Base-by-base conservation (phyloP, 202 grass and related monocot species). In the Bolboschoenoplectus hybrid region DNA sequence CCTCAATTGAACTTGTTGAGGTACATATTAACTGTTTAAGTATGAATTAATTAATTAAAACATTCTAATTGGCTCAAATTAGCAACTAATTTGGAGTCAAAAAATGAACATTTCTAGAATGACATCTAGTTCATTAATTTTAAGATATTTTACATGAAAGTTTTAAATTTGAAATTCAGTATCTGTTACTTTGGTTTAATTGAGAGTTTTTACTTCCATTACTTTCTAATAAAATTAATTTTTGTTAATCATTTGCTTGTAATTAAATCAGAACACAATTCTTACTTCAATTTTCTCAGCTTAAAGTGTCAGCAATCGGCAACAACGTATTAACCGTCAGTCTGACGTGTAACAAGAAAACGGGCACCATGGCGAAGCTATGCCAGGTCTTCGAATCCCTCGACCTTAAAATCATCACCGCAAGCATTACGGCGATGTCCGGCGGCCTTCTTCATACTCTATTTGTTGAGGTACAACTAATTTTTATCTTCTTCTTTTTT, bases 311-410 rank as follows among this genome's bases (percentile, higher is more conserved):
- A 46, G 84, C 95, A 85, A 83, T 91, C 5, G 90, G 89, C 8
- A 87, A 98, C 35, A 91, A 86, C 57, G 86, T 92, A 67, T 87
- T 94, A 70, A 85, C 93, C 6, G 87, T 96, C 45, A 96, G 88
- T 87, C 85, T 98, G 64, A 91, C 91, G 16, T 98, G 93, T 87
- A 81, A 89, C 65, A 98, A 94, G 82, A 88, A 90, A 34, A 86
- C 88, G 7, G 90, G 92, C 64, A 71, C 90, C 87, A 96, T 98
- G 96, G 86, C 87, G 39, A 89, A 89, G 34, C 74, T 98, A 52
- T 92, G 93, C 68, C 85, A 93, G 74, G 71, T 87, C n/a, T 84
- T 98, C 4, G 91, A 98, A 82, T 91, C 87, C 12, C 91, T 98
- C 68, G 74, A 83, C 50, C 91, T 98, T 87, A 86, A 88, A 13